Percentiles rank a stretch among this genome's conserved stretches.
These are phyloP conservation scores for Stentor roeselii DNA, from an alignment of 73 alveolate genomes.

Conservation along the genomic window DNA sequence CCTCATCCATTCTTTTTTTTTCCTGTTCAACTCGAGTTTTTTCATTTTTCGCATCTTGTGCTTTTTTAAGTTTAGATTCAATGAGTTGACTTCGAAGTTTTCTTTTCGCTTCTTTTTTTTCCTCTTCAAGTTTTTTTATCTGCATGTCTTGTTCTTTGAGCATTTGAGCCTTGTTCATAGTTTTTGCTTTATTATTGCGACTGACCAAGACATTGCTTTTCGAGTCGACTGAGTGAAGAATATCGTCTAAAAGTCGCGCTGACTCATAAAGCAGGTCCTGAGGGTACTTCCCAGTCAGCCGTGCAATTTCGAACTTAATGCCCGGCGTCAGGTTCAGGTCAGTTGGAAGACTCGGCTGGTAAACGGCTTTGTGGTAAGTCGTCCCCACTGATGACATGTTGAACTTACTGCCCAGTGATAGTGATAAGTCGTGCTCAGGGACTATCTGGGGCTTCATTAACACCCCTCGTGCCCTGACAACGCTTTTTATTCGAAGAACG, in stretches of 20 bases:
- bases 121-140: conserved; percentile 43
- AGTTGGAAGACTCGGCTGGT: conserved; percentile 14
- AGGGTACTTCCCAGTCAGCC: conserved; percentile 1
- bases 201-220: neutral
- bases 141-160: conserved; percentile 28
- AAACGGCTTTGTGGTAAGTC: neutral
- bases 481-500: neutral
- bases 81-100: conserved; percentile 42
- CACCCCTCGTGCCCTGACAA: conserved; percentile 28
- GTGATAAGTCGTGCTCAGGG: neutral
- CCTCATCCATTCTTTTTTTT: conserved; percentile 29
- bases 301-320: conserved; percentile 1
- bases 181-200: neutral
- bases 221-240: neutral
- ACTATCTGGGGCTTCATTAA: neutral
- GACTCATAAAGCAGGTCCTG: neutral
- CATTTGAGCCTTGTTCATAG: neutral
- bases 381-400: conserved; percentile 13
- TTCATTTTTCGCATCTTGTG: conserved; percentile 17
- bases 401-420: neutral
- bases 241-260: neutral
- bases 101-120: conserved; percentile 44
- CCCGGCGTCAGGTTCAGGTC: conserved; percentile 12
- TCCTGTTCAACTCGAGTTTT: conserved; percentile 22
- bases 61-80: conserved; percentile 50